Percentiles rank a stretch among this genome's conserved stretches.
phyloP scores from a whole-genome alignment of 2,329 filamentous ascomycete genomes.

The Aspergillus pseudonomiae region DNA sequence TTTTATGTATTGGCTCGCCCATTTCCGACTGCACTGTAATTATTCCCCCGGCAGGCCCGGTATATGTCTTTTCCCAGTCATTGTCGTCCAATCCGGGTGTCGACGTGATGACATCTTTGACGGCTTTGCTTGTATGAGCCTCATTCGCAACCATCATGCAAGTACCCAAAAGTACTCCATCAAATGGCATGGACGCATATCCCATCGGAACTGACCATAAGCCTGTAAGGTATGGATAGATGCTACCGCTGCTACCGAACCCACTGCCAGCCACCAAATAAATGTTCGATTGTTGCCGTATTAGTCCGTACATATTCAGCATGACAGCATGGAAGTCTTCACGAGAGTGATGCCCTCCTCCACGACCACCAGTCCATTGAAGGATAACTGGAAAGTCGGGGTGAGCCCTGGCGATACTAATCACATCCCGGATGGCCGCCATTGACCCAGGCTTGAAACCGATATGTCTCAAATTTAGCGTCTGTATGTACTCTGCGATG shows the following conservation, averaged over 20 bases:
- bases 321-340: conserved; percentile 95
- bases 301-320: conserved; percentile 82
- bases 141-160: conserved; percentile 96
- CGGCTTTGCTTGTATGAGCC: conserved; percentile 79
- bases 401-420: conserved; percentile 94
- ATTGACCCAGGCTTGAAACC: conserved; percentile 90
- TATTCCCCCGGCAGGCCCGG: conserved; percentile 82
- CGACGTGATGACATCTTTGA: conserved; percentile 82
- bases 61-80: conserved; percentile 88
- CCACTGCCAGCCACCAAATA: conserved; percentile 88
- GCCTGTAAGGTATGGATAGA: conserved; percentile 89
- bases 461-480: conserved; percentile 89
- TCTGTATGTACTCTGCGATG: conserved; percentile 91
- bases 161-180: conserved; percentile 86
- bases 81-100: conserved; percentile 75
- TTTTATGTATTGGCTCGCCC: conserved; percentile 45
- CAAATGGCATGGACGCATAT: conserved; percentile 91
- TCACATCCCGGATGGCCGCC: conserved; percentile 82
- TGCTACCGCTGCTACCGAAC: conserved; percentile 87
- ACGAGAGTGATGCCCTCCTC: conserved; percentile 91
- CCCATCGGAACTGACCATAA: conserved; percentile 84
- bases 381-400: conserved; percentile 89
- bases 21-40: conserved; percentile 75
- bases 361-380: conserved; percentile 93
- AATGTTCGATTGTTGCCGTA: conserved; percentile 73